phyloP scores from a whole-genome alignment of 1,284 basidiomycete genomes.

The Ustilago tritici region DNA sequence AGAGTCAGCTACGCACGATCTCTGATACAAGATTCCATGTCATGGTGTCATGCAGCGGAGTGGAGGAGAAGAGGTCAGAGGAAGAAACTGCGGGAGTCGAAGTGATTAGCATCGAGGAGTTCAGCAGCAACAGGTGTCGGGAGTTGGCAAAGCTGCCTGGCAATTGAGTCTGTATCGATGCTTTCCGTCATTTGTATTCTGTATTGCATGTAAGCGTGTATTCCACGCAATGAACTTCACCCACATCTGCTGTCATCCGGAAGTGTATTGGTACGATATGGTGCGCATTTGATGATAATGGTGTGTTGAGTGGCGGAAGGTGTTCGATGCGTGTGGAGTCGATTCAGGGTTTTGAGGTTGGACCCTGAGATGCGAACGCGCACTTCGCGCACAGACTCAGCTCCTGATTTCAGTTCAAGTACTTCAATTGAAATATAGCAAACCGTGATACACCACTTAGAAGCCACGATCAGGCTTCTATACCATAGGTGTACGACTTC shows the following conservation, averaged over 20 bases:
- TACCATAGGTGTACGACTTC: no score
- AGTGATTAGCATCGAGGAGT: conserved; percentile 11
- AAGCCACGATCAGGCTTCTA: no score
- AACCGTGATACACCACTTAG: no score
- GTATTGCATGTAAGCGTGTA: conserved; percentile 7
- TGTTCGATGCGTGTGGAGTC: neutral
- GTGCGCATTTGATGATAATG: neutral
- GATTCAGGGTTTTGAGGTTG: neutral
- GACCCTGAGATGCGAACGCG: conserved; percentile 24
- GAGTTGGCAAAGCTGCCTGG: conserved; percentile 27
- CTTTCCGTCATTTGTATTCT: neutral
- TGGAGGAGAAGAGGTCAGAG: conserved; percentile 12
- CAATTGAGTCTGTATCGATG: conserved; percentile 8
- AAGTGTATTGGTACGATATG: neutral
- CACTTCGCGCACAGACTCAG: conserved; percentile 22
- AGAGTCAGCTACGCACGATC: conserved; percentile 14
- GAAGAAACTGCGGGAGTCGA: conserved; percentile 32
- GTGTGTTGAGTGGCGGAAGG: neutral
- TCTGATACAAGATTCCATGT: conserved; percentile 35
- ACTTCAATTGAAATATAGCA: neutral
- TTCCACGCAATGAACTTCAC: conserved; percentile 1
- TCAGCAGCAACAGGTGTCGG: conserved; percentile 12
- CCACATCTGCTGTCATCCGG: neutral
- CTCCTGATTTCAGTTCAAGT: neutral
- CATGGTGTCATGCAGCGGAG: conserved; percentile 12